A percentile compares a stretch with the other conserved stretches of the same genome.
Conservation (phyloP, 2,329 filamentous ascomycete genomes). For the Curvularia lunata region DNA sequence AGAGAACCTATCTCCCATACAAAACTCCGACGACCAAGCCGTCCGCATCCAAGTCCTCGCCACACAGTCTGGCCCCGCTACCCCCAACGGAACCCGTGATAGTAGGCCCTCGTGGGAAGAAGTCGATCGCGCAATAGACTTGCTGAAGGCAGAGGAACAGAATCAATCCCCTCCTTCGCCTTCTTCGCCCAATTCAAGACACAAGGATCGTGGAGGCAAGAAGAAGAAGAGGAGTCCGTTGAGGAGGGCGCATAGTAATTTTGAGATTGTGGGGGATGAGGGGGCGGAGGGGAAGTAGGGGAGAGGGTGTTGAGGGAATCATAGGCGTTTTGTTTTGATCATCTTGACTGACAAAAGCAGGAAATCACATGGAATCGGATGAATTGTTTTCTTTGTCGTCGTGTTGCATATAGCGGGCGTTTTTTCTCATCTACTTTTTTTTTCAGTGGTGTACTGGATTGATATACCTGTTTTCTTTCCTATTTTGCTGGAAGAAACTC, state of each 20-base stretch:
- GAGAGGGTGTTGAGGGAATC: neutral
- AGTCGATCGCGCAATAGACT: constrained; percentile 43
- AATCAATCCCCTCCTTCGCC: constrained; percentile 11
- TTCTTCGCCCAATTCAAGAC: neutral
- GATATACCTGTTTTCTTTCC: too few species aligned
- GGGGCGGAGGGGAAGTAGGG: neutral
- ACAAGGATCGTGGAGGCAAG: constrained; percentile 3
- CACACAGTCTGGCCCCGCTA: constrained; percentile 54
- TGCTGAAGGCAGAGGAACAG: constrained; percentile 40
- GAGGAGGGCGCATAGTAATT: constrained; percentile 42
- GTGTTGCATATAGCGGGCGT: neutral
- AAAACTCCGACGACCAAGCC: constrained; percentile 33
- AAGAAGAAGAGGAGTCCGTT: constrained; percentile 41
- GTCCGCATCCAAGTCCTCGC: constrained; percentile 41
- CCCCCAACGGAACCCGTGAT: constrained; percentile 52
- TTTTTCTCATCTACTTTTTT: neutral
- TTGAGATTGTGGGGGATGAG: constrained; percentile 18
- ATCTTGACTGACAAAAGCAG: too few species aligned
- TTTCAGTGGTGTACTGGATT: too few species aligned
- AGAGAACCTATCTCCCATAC: constrained; percentile 9
- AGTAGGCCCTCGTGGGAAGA: constrained; percentile 47
- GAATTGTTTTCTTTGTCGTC: neutral
- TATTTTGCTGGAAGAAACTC: too few species aligned
- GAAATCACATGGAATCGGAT: too few species aligned
- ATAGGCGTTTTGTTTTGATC: neutral